These are phyloP conservation scores for Cladobotryum mycophilum DNA, from an alignment of 2,329 filamentous ascomycete species.

Conservation along the genomic window DNA sequence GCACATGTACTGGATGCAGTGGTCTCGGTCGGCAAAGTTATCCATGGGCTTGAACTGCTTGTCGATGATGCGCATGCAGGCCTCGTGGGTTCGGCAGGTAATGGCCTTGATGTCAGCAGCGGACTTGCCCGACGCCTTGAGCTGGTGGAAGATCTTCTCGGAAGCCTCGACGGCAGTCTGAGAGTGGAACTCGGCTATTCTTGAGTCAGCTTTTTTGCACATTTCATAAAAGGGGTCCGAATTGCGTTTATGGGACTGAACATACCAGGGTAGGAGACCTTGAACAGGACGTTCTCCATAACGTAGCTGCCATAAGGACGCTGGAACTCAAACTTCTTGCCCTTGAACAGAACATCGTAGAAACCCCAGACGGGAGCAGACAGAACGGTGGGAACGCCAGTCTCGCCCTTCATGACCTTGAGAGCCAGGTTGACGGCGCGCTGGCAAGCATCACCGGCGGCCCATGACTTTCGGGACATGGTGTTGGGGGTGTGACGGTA, in stretches of 20 bases:
- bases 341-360: constrained; percentile 97
- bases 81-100: constrained; percentile 94
- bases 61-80: constrained; percentile 98
- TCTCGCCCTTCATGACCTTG: constrained; percentile 87
- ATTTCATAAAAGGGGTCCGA: too few species aligned
- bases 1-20: constrained; percentile 99
- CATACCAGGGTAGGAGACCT: constrained; percentile 93
- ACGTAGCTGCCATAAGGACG: constrained; percentile 95
- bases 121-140: constrained; percentile 80
- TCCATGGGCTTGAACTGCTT: constrained; percentile 99
- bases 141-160: constrained; percentile 76
- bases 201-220: neutral
- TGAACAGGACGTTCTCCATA: constrained; percentile 99
- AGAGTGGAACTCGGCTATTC: constrained; percentile 87
- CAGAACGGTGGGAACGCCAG: constrained; percentile 85
- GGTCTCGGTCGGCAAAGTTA: constrained; percentile 98
- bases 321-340: constrained; percentile 94
- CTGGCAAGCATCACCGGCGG: constrained; percentile 95
- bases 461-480: constrained; percentile 99
- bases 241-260: constrained; percentile 4
- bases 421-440: constrained; percentile 85
- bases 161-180: constrained; percentile 96
- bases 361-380: constrained; percentile 94
- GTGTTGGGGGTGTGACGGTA: constrained; percentile 98
- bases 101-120: constrained; percentile 90